Base-by-base conservation (phyloP, 2,329 filamentous ascomycete species). In the Diaporthe eres region DNA sequence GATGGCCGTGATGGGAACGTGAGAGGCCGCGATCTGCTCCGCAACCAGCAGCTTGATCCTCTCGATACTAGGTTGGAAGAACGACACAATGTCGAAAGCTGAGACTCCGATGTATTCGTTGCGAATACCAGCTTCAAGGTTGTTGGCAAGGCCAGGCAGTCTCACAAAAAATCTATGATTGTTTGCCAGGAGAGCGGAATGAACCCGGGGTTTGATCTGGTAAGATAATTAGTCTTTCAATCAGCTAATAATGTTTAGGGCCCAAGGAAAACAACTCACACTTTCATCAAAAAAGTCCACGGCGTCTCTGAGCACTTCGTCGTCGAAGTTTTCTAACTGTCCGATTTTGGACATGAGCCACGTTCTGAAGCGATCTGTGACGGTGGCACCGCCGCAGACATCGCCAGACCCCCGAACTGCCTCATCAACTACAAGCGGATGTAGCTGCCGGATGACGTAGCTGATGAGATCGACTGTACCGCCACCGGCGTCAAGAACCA, bases 401-500 rank as follows among this genome's bases (percentile, higher is more conserved):
- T 85, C 86, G 19, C 88, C 88, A 13, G 86, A 87, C 1, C 88
- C 88, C 44, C 85, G 84, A 4, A 86, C 86, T 19, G 87, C 86
- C 80, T 90, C 88, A 74, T 84, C 83, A n/a, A 90, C 82, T 75
- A 87, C 83, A 9, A 89, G 81, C 2, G 87, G 88, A 70, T 85
- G 81, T 4, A 87, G 78, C 13, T 82, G 81, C 3, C 81, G 85
- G 53, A 90, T 85, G 74, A 86, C 85, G 77, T 90, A 90, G 9
- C 87, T 88, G 75, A 90, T 89, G 28, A 90, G 81, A 79, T 90
- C 89, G 1, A 88, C 88, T 1, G 88, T 89, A 34, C 88, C 89
- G 47, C 89, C 89, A 15, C 88, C 88, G 28, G 88, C 88, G 77
- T 90, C 89, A 53, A 88, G 88, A 3, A 90, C 85, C 19, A 90